Percentiles rank a stretch among this genome's conserved stretches.
phyloP scores from a whole-genome alignment of 441 rosid species.

The Rhodomyrtus psidioides region DNA sequence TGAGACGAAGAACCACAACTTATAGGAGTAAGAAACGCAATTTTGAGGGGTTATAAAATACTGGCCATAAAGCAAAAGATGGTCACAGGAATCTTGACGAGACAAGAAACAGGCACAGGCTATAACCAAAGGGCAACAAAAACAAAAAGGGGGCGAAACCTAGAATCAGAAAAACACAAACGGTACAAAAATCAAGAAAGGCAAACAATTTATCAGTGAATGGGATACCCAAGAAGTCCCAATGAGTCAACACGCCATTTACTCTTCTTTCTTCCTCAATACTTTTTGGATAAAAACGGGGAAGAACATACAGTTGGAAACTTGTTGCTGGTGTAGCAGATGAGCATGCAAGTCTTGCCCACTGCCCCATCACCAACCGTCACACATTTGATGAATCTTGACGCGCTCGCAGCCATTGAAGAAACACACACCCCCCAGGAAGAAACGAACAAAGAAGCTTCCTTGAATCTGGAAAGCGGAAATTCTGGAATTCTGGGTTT shows the following conservation, averaged over 20 bases:
- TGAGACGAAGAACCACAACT: not conserved
- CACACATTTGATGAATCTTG: conserved; percentile 15
- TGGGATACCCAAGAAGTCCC: not conserved
- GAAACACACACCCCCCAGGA: not conserved
- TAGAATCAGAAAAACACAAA: not conserved
- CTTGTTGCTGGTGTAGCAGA: conserved; percentile 19
- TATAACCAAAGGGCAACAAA: not conserved
- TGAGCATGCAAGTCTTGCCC: conserved; percentile 16
- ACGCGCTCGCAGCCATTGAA: conserved; percentile 1
- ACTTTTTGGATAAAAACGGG: not conserved
- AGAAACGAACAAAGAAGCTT: conserved; percentile 7
- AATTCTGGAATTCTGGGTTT: not conserved
- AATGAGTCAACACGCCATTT: not conserved
- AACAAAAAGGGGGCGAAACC: not conserved
- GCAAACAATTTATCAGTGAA: not conserved
- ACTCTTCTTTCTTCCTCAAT: not conserved
- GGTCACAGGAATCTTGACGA: not conserved
- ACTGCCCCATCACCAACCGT: conserved; percentile 16
- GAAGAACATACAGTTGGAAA: conserved; percentile 8
- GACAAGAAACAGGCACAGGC: not conserved
- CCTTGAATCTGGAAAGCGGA: not conserved
- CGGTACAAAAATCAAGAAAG: conserved; percentile 8
- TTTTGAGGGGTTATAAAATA: not conserved
- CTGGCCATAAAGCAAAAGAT: not conserved
- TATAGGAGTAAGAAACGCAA: not conserved